phyloP scores from a whole-genome alignment of 371 early-diverging fungal species.

The Haplosporangium sp. region DNA sequence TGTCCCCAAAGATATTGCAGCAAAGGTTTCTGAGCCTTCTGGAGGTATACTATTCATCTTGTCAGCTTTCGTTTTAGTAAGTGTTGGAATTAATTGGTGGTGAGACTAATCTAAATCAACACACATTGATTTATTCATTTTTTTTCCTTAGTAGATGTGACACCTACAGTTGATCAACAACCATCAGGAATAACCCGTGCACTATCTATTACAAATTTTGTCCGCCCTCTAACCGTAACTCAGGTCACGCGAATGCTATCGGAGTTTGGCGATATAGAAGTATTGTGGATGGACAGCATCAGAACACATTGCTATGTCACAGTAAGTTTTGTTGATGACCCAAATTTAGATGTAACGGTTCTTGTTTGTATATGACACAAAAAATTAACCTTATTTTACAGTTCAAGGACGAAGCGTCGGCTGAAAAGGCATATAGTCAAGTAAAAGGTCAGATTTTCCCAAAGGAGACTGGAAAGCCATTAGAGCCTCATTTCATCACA shows the following conservation, averaged over 20 bases:
- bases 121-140: neutral
- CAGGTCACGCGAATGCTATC: conserved; percentile 72
- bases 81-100: too few relatives aligned
- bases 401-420: conserved; percentile 66
- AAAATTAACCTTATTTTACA: conserved; percentile 21
- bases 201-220: conserved; percentile 79
- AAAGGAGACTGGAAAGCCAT: conserved; percentile 71
- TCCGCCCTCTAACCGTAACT: conserved; percentile 77
- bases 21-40: neutral
- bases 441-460: conserved; percentile 75
- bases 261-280: conserved; percentile 73
- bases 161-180: neutral
- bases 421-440: conserved; percentile 63
- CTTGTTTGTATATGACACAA: neutral
- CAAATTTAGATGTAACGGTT: too few relatives aligned
- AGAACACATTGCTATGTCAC: conserved; percentile 88
- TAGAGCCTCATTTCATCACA: conserved; percentile 71
- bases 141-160: neutral
- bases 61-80: too few relatives aligned
- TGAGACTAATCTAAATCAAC: neutral
- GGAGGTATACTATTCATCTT: conserved; percentile 10
- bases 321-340: conserved; percentile 55
- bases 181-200: conserved; percentile 52
- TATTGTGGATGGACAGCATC: conserved; percentile 88
- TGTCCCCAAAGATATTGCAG: neutral